Percentiles rank a stretch among this genome's conserved stretches.
phyloP scores from a whole-genome alignment of 2,329 filamentous ascomycete genomes.

The Monosporascus sp. region DNA sequence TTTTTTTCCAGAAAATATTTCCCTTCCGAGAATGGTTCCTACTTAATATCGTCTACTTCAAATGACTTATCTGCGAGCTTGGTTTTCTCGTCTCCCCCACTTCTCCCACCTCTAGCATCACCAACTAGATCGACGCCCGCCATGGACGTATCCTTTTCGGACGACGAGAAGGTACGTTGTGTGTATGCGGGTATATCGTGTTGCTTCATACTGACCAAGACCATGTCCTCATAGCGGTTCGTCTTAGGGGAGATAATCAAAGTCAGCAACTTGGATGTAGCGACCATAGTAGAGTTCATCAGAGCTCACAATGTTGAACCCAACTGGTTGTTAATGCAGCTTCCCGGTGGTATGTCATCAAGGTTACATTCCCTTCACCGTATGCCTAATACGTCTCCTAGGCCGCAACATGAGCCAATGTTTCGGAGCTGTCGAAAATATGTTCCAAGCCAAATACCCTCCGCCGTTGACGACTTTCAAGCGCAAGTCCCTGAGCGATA shows the following conservation, averaged over 20 bases:
- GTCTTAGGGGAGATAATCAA: conserved; percentile 56
- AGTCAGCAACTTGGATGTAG: conserved; percentile 44
- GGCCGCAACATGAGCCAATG: conserved; percentile 45
- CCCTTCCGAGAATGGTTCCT: conserved; percentile 15
- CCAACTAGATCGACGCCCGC: conserved; percentile 16
- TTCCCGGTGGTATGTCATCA: conserved; percentile 37
- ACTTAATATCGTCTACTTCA: conserved; percentile 16
- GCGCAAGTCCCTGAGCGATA: conserved; percentile 31
- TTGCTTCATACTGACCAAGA: conserved; percentile 10
- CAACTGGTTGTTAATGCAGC: conserved; percentile 44
- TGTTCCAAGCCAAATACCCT: conserved; percentile 30
- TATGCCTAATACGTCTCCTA: conserved; percentile 14
- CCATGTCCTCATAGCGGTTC: conserved; percentile 41
- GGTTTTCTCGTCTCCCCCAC: conserved; percentile 21
- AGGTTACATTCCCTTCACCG: conserved; percentile 6
- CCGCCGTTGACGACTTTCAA: conserved; percentile 26
- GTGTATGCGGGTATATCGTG: background rate
- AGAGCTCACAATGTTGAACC: conserved; percentile 35
- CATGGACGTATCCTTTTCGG: conserved; percentile 44
- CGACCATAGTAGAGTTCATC: conserved; percentile 43
- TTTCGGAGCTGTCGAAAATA: conserved; percentile 33
- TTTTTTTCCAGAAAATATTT: conserved; percentile 7
- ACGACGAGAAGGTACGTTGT: conserved; percentile 47
- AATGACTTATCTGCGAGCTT: conserved; percentile 28
- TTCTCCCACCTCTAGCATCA: conserved; percentile 15